These are phyloP conservation scores for Stephania japonica DNA, from an alignment of 164 flowering plant species.

Conservation along the genomic window DNA sequence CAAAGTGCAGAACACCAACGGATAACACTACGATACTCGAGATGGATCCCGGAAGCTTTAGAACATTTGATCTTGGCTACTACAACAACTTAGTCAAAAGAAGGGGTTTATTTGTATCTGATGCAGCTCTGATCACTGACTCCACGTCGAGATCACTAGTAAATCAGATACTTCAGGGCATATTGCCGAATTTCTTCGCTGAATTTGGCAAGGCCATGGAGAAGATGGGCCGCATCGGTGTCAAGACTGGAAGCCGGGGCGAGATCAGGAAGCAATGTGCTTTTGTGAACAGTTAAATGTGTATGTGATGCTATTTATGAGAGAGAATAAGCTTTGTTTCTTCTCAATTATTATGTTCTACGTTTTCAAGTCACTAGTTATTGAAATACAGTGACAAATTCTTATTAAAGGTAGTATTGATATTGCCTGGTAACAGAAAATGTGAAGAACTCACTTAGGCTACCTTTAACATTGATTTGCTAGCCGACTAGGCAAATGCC, in stretches of 20 bases:
- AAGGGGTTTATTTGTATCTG: slow-evolving; percentile 60
- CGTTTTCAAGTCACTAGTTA: no score
- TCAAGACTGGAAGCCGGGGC: slow-evolving; percentile 25
- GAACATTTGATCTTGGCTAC: slow-evolving; percentile 44
- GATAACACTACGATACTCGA: slow-evolving; percentile 36
- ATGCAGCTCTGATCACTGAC: slow-evolving; percentile 47
- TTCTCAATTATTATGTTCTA: no score
- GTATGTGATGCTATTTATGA: not conserved
- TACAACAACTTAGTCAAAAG: slow-evolving; percentile 40
- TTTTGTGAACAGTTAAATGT: slow-evolving; percentile 19
- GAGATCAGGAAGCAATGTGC: slow-evolving; percentile 30
- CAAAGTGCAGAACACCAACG: slow-evolving; percentile 28
- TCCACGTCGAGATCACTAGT: slow-evolving; percentile 27
- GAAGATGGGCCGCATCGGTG: slow-evolving; percentile 29
- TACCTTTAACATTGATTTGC: slow-evolving; percentile 13
- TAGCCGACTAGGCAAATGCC: slow-evolving; percentile 33
- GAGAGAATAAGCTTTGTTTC: not conserved
- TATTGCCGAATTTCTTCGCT: slow-evolving; percentile 20
- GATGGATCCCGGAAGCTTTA: slow-evolving; percentile 70
- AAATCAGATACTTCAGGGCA: slow-evolving; percentile 19
- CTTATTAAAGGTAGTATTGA: not conserved
- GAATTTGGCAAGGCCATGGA: slow-evolving; percentile 53
- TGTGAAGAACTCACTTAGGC: not conserved
- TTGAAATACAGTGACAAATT: no score
- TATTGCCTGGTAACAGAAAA: not conserved